Percentiles rank a stretch among this genome's conserved stretches.
Conservation (phyloP, 1,284 basidiomycete species). For the Trichosporon sp. region DNA sequence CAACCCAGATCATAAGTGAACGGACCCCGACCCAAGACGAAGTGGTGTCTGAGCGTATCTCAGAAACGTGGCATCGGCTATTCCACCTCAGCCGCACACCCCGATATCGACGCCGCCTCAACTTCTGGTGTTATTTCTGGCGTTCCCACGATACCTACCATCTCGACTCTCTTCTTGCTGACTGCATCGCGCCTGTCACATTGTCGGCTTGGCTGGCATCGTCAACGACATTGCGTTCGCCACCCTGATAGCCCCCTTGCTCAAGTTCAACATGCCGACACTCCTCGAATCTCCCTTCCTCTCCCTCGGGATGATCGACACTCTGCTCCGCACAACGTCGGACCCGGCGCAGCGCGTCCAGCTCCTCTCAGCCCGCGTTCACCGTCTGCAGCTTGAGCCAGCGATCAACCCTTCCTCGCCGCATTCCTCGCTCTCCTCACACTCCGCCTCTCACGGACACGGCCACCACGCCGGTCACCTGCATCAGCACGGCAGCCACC, state of each 20-base stretch:
- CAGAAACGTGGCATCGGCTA: slow-evolving; percentile 16
- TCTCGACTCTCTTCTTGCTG: not conserved
- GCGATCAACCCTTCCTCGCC: slow-evolving; percentile 4
- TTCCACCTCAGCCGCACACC: too few relatives aligned
- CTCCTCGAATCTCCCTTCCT: slow-evolving; percentile 30
- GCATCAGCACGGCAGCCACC: not conserved
- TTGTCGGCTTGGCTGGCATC: not conserved
- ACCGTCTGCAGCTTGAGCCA: slow-evolving; percentile 32
- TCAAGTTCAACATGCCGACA: slow-evolving; percentile 14
- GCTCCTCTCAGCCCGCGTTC: slow-evolving; percentile 42
- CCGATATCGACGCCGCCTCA: not conserved
- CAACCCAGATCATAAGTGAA: not conserved
- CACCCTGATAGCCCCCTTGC: too few relatives aligned
- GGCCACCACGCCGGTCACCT: not conserved
- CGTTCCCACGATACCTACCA: not conserved
- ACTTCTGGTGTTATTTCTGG: not conserved
- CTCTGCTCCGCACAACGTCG: slow-evolving; percentile 16
- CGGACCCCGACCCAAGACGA: not conserved
- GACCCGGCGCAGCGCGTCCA: slow-evolving; percentile 35
- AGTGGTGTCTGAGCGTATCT: slow-evolving; percentile 1
- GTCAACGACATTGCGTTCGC: too few relatives aligned
- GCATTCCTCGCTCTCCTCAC: not conserved
- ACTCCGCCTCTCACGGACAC: slow-evolving; percentile 6
- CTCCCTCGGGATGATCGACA: slow-evolving; percentile 27
- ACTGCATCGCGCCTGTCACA: not conserved